A percentile compares a stretch with the other conserved stretches of the same genome.
These are phyloP conservation scores for Zygosaccharomyces bisporus DNA, from an alignment of 805 yeast genomes.

Conservation along the genomic window DNA sequence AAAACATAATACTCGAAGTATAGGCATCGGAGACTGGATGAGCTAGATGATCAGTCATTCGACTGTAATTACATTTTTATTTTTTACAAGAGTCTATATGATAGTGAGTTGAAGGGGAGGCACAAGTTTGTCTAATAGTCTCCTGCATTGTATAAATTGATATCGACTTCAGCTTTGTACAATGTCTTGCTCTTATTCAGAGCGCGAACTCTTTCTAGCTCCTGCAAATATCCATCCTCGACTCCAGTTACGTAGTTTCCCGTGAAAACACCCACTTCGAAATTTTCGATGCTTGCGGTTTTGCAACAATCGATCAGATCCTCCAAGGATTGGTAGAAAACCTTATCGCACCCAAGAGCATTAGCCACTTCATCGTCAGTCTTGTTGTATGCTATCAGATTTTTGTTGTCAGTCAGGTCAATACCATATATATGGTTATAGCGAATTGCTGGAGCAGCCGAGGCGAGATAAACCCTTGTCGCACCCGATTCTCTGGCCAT, in stretches of 20 bases:
- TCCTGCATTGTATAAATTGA: constrained; percentile 57
- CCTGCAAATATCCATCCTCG: constrained; percentile 75
- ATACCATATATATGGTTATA: constrained; percentile 95
- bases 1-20: too few species aligned
- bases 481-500: constrained; percentile 99
- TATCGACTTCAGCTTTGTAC: constrained; percentile 74
- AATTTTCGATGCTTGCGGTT: constrained; percentile 45
- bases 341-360: constrained; percentile 85
- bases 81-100: constrained; percentile 8
- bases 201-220: constrained; percentile 78
- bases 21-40: too few species aligned
- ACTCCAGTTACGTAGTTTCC: constrained; percentile 94
- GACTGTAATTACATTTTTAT: constrained; percentile 1
- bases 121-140: constrained; percentile 40
- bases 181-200: constrained; percentile 55
- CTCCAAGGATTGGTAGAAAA: constrained; percentile 79
- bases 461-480: constrained; percentile 87
- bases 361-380: constrained; percentile 70
- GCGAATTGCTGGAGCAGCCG: constrained; percentile 98
- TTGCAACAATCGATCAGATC: constrained; percentile 81
- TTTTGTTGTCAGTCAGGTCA: constrained; percentile 92
- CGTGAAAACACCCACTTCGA: constrained; percentile 96
- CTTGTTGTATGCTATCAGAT: constrained; percentile 82
- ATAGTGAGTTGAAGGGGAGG: neutral
- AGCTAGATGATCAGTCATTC: too few species aligned